Base-by-base conservation (phyloP, 306 rosid genomes). In the Gastrolobium bilobum region DNA sequence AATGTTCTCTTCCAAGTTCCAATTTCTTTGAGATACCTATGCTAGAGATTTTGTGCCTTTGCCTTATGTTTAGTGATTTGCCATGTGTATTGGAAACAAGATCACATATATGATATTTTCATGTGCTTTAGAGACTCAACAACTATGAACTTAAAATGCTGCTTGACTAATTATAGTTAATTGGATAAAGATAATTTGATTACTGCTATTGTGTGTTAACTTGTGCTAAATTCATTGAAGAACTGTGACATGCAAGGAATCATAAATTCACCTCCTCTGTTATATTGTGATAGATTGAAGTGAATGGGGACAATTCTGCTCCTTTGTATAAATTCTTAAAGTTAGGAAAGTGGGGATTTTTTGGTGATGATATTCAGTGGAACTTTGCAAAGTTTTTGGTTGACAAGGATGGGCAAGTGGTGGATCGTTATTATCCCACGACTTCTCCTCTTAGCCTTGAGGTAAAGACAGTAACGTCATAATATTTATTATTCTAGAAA, bases 331-430 rank as follows among this genome's bases (percentile, higher is more conserved):
- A 89, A 86, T 92, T 92, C 82, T 71, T 94, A 44, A 94, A 92
- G 86, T 46, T 76, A 3, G 92, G 87, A 5, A 89, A 88, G 75
- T 92, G 97, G 94, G 97, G 97, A 40, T 74, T 94, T 47, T 86
- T 92, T n/a, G 89, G 86, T 61, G 98, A 94, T 78, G 82, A 94
- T 65, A 88, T 92, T 56, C 97, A 89, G 75, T 92, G 98, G 97
- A 94, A 94, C 87, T 94, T 91, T 50, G 86, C 97, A 43, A 92
- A 94, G 81, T 92, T 94, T 84, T 84, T 91, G 15, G 90, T 92
- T 51, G 86, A 90, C 82, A 92, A 89, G 81, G 88, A 90, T 39
- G 97, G 97, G 8, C 87, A 88, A 62, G 92, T 82, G 11, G 89
- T 83, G 26, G 94, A 88, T 65, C 97, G 97, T 15, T 91, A 83